Conservation (phyloP, 2,329 filamentous ascomycete genomes). For the Phoma herbarum region DNA sequence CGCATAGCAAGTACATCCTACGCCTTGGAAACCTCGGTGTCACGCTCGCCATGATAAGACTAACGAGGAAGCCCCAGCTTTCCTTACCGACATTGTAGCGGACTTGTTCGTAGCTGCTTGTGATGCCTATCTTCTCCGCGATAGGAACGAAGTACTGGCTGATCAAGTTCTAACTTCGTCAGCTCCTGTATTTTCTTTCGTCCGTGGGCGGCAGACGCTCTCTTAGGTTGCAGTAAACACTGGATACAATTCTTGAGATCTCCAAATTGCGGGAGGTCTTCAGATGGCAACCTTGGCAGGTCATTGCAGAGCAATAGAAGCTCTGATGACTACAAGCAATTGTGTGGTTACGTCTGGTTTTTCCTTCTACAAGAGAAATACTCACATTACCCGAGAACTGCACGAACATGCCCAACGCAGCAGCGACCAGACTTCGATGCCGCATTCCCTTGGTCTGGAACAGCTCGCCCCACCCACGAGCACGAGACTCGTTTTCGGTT, state of each 20-base stretch:
- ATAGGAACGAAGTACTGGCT: constrained; percentile 71
- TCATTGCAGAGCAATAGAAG: no score
- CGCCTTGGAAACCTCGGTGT: constrained; percentile 65
- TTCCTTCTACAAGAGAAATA: background rate
- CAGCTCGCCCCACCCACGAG: constrained; percentile 67
- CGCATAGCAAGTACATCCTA: constrained; percentile 62
- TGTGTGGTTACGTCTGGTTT: background rate
- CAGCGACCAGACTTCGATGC: constrained; percentile 67
- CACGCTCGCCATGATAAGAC: constrained; percentile 63
- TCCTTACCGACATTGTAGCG: constrained; percentile 65
- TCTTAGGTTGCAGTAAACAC: no score
- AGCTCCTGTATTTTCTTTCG: background rate
- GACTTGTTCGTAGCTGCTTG: constrained; percentile 46
- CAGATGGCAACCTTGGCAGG: no score
- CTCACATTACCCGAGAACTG: constrained; percentile 65
- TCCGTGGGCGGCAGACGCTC: no score
- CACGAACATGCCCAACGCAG: constrained; percentile 71
- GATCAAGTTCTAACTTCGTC: constrained; percentile 63
- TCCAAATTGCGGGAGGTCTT: no score
- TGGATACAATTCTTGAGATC: no score
- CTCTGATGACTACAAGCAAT: background rate
- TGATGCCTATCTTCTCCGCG: constrained; percentile 69
- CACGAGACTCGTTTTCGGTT: constrained; percentile 63
- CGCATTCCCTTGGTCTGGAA: constrained; percentile 70
- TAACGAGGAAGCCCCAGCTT: constrained; percentile 66